These are phyloP conservation scores for Cicer arietinum DNA, from an alignment of 306 rosid species.

Conservation along the genomic window DNA sequence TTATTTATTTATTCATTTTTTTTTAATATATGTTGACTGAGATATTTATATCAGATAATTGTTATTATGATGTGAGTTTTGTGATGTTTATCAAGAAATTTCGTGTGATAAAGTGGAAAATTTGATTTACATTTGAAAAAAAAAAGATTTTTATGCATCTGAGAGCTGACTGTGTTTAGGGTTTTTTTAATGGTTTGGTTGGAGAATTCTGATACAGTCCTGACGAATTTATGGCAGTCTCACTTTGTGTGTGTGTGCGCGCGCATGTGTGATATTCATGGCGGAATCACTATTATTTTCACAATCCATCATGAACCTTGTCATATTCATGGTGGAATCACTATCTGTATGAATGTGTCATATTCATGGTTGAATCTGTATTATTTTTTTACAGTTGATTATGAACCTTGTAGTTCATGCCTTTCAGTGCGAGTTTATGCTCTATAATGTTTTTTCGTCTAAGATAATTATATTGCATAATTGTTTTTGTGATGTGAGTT, in stretches of 20 bases:
- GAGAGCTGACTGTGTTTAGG: constrained; percentile 16
- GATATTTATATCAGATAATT: background rate
- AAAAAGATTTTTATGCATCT: background rate
- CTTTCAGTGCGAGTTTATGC: constrained; percentile 9
- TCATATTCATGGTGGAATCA: no score
- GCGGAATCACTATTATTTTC: background rate
- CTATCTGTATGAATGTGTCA: no score
- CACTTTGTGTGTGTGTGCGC: background rate
- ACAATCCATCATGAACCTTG: constrained; percentile 11
- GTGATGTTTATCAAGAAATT: background rate
- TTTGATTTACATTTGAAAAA: background rate
- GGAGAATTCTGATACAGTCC: constrained; percentile 5
- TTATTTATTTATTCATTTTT: no score
- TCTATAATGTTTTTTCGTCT: background rate
- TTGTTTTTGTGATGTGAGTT: constrained; percentile 6
- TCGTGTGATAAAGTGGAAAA: background rate
- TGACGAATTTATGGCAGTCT: constrained; percentile 14
- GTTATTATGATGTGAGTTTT: constrained; percentile 1
- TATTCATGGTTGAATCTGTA: no score
- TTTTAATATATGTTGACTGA: background rate
- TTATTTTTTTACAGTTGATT: background rate
- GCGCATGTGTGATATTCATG: background rate
- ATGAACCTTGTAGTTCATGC: background rate
- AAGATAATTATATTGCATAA: background rate
- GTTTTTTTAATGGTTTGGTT: constrained; percentile 24